Conservation (phyloP, 495 filamentous ascomycete species). For the Penicillium lagena region DNA sequence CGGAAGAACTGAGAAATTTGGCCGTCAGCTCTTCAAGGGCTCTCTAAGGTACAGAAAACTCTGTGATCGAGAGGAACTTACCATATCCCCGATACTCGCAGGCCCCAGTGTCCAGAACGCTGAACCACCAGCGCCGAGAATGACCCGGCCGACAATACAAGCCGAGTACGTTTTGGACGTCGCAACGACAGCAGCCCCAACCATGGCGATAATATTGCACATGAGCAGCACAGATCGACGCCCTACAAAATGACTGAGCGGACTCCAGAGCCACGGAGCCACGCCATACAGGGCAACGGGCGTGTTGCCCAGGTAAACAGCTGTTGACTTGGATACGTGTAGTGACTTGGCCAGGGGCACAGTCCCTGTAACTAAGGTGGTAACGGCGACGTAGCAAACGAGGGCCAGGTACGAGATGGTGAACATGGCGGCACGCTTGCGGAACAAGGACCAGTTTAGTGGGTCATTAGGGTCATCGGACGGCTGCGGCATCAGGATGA, state of each 20-base stretch:
- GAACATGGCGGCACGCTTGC: constrained; percentile 4
- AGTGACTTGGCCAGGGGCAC: background rate
- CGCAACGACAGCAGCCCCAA: background rate
- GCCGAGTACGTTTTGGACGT: constrained; percentile 1
- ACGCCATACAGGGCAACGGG: constrained; percentile 1
- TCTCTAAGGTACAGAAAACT: no score
- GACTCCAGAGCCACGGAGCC: constrained; percentile 2
- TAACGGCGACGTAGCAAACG: constrained; percentile 1
- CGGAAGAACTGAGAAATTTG: background rate
- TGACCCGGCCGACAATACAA: constrained; percentile 1
- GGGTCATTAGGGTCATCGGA: constrained; percentile 11
- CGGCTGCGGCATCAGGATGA: constrained; percentile 10
- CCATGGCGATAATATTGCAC: background rate
- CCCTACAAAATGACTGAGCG: constrained; percentile 1
- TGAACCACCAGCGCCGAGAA: constrained; percentile 1
- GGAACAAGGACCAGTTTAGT: constrained; percentile 8
- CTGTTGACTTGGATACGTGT: background rate
- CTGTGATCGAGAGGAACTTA: background rate
- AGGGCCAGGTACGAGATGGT: constrained; percentile 1
- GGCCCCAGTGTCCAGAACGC: constrained; percentile 1
- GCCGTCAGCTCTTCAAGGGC: no score
- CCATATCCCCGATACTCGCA: constrained; percentile 1
- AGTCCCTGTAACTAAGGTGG: background rate
- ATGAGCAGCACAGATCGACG: background rate
- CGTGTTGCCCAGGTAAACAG: constrained; percentile 1